Percentiles rank a stretch among this genome's conserved stretches.
Evolutionary conservation across 352 stramenopile species (phyloP).

Genomic region (Globisporangium heterothallicum): DNA sequence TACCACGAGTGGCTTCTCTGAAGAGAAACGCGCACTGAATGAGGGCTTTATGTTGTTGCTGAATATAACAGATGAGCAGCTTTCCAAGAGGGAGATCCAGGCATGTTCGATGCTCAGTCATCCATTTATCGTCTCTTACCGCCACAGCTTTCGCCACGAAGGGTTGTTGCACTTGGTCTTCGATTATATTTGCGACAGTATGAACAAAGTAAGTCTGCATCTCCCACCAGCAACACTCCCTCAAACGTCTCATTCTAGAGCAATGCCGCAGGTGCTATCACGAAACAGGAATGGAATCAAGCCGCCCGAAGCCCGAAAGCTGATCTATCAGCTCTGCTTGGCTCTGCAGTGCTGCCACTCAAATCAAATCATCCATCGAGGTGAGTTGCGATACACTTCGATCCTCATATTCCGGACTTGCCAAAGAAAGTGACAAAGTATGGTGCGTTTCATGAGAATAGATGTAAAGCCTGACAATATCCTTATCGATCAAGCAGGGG

Average conservation of each 20-base stretch:
- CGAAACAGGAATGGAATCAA: slow-evolving; percentile 60
- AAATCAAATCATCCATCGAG: slow-evolving; percentile 78
- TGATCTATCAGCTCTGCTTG: slow-evolving; percentile 72
- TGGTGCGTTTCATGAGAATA: slow-evolving; percentile 11
- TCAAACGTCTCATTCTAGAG: neutral
- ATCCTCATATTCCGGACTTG: neutral
- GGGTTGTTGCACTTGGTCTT: slow-evolving; percentile 75
- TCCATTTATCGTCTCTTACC: slow-evolving; percentile 76
- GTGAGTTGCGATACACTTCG: slow-evolving; percentile 14
- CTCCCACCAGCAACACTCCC: neutral
- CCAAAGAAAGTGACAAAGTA: neutral
- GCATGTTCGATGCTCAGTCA: slow-evolving; percentile 81
- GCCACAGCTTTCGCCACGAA: slow-evolving; percentile 75
- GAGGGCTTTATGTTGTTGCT: neutral
- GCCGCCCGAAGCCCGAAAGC: slow-evolving; percentile 32
- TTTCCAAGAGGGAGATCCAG: slow-evolving; percentile 78
- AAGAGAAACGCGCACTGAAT: neutral
- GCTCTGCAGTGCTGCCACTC: slow-evolving; percentile 73
- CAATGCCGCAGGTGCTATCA: slow-evolving; percentile 33
- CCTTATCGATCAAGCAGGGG: slow-evolving; percentile 58
- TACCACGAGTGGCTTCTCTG: neutral
- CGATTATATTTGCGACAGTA: slow-evolving; percentile 61
- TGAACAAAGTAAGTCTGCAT: slow-evolving; percentile 49
- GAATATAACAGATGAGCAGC: slow-evolving; percentile 43
- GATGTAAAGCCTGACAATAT: slow-evolving; percentile 85